phyloP scores from a whole-genome alignment of 2,329 filamentous ascomycete species.

The Exophiala oligosperma region DNA sequence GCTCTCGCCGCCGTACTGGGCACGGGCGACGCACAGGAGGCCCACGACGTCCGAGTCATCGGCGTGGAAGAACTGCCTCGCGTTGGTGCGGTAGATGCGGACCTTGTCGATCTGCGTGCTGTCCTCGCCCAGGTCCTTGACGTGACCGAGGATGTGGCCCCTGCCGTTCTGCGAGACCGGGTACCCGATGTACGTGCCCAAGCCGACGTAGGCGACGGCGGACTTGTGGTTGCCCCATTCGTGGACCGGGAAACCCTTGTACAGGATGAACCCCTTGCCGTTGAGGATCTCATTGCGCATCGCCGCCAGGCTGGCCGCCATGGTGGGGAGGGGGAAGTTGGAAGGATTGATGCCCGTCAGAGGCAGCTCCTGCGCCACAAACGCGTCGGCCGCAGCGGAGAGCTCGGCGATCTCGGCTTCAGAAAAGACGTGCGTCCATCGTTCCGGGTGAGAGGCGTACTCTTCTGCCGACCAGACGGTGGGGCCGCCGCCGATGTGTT shows the following conservation, averaged over 20 bases:
- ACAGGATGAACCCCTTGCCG: conserved; percentile 86
- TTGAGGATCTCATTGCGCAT: conserved; percentile 70
- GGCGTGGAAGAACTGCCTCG: conserved; percentile 80
- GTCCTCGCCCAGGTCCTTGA: conserved; percentile 85
- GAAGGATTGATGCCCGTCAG: conserved; percentile 69
- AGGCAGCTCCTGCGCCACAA: conserved; percentile 64
- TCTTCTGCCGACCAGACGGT: conserved; percentile 72
- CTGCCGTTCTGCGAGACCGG: conserved; percentile 83
- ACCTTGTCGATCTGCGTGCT: conserved; percentile 79
- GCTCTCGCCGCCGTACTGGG: conserved; percentile 79
- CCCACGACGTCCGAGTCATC: conserved; percentile 84
- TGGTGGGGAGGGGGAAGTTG: conserved; percentile 62
- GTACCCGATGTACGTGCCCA: conserved; percentile 82
- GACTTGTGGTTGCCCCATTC: conserved; percentile 78
- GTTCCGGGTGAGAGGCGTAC: conserved; percentile 62
- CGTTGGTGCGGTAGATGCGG: conserved; percentile 86
- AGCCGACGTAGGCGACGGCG: conserved; percentile 86
- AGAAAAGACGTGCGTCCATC: conserved; percentile 72
- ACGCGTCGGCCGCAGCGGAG: conserved; percentile 65
- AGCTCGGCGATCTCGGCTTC: conserved; percentile 67
- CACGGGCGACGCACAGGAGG: conserved; percentile 75
- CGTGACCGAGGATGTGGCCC: conserved; percentile 83
- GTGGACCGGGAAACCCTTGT: conserved; percentile 78
- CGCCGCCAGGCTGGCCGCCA: conserved; percentile 54
- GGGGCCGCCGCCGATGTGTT: conserved; percentile 67